Conservation (phyloP, 257 asterid genomes). For the Craterostigma plantagineum region DNA sequence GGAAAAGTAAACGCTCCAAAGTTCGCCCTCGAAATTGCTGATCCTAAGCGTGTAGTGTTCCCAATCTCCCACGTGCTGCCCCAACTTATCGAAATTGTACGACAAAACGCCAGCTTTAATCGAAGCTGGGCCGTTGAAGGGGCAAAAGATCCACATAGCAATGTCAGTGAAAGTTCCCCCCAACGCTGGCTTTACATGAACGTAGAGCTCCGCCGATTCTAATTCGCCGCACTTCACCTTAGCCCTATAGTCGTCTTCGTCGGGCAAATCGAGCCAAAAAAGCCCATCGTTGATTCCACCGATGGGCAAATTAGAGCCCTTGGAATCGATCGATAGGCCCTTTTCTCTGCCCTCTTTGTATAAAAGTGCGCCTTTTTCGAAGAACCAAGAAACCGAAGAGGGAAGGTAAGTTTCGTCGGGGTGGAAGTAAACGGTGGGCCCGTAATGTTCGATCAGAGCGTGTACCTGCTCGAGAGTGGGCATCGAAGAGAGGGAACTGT, state of each 20-base stretch:
- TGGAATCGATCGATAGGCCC: slow-evolving; percentile 34
- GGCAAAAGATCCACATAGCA: slow-evolving; percentile 50
- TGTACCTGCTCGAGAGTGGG: slow-evolving; percentile 66
- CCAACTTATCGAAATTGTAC: slow-evolving; percentile 30
- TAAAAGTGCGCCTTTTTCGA: slow-evolving; percentile 52
- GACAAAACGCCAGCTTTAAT: neutral
- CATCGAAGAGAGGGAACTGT: slow-evolving; percentile 42
- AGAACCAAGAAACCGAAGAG: slow-evolving; percentile 85
- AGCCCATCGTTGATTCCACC: slow-evolving; percentile 69
- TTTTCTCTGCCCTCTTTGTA: slow-evolving; percentile 15
- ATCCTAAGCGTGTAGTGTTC: slow-evolving; percentile 84
- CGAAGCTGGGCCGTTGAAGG: slow-evolving; percentile 5
- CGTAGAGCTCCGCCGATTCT: slow-evolving; percentile 58
- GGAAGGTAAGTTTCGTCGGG: slow-evolving; percentile 68
- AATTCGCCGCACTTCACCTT: slow-evolving; percentile 43
- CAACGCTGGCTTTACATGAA: slow-evolving; percentile 72
- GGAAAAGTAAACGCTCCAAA: slow-evolving; percentile 72
- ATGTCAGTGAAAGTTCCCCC: slow-evolving; percentile 87
- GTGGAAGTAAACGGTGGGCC: slow-evolving; percentile 80
- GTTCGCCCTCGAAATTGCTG: slow-evolving; percentile 74
- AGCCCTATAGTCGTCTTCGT: slow-evolving; percentile 24
- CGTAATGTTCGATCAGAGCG: slow-evolving; percentile 51
- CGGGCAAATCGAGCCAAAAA: slow-evolving; percentile 76
- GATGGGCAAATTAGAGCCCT: slow-evolving; percentile 57
- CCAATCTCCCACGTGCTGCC: slow-evolving; percentile 95